phyloP scores from a whole-genome alignment of 257 asterid genomes.

The Nyctanthes arbortristis region DNA sequence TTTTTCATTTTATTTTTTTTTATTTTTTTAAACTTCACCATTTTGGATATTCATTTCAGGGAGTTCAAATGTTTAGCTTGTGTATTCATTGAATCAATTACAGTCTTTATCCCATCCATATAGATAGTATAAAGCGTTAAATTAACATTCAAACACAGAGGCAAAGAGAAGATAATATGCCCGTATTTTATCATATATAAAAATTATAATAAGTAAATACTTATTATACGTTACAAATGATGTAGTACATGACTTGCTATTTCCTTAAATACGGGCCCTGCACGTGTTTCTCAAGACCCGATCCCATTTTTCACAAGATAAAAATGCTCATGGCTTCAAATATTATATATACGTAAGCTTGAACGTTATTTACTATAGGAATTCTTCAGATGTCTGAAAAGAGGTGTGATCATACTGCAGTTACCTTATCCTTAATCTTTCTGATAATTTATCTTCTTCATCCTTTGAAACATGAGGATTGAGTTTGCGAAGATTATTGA shows the following conservation, averaged over 20 bases:
- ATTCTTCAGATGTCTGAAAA: background rate
- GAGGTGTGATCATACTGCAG: background rate
- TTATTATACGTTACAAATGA: background rate
- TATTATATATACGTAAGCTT: background rate
- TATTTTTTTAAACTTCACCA: too few relatives aligned
- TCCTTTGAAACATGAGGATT: slow-evolving; percentile 72
- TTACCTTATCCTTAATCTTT: slow-evolving; percentile 52
- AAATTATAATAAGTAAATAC: background rate
- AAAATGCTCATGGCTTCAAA: background rate
- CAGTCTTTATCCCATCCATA: too few relatives aligned
- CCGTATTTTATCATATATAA: background rate
- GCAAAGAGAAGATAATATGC: background rate
- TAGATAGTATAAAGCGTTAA: too few relatives aligned
- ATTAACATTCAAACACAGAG: background rate
- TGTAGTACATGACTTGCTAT: slow-evolving; percentile 14
- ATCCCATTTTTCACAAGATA: background rate
- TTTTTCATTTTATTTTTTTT: too few relatives aligned
- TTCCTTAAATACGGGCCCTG: background rate
- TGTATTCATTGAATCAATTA: too few relatives aligned
- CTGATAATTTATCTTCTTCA: slow-evolving; percentile 60
- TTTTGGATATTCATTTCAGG: too few relatives aligned
- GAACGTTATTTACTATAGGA: slow-evolving; percentile 2
- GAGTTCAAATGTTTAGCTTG: too few relatives aligned
- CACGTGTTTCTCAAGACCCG: slow-evolving; percentile 3
- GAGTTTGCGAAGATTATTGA: slow-evolving; percentile 55